These are phyloP conservation scores for Backusella parvicylindrica DNA, from an alignment of 192 early-diverging fungal genomes.

Conservation along the genomic window DNA sequence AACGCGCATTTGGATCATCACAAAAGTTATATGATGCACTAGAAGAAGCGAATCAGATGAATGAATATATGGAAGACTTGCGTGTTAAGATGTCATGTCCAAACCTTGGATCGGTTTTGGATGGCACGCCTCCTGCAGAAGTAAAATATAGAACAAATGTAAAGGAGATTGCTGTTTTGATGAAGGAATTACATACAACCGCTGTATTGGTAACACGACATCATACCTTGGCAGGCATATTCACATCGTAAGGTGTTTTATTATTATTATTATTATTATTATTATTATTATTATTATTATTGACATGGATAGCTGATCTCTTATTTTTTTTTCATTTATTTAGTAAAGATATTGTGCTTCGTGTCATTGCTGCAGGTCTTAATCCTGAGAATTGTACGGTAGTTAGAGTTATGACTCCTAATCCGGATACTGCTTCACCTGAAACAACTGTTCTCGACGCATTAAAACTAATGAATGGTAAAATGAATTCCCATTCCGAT, in stretches of 20 bases:
- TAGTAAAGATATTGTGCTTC: constrained; percentile 75
- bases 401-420: constrained; percentile 95
- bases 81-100: constrained; percentile 90
- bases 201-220: constrained; percentile 75
- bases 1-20: constrained; percentile 77
- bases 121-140: constrained; percentile 56
- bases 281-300: no score
- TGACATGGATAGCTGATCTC: background rate
- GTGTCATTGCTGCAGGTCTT: constrained; percentile 84
- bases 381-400: constrained; percentile 89
- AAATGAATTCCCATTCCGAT: background rate
- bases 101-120: constrained; percentile 81
- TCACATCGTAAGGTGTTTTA: constrained; percentile 48
- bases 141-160: constrained; percentile 65
- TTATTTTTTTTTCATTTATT: background rate
- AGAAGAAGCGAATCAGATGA: constrained; percentile 73
- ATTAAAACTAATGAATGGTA: constrained; percentile 80
- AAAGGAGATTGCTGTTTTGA: constrained; percentile 68
- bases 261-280: no score
- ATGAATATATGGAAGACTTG: constrained; percentile 70
- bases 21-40: constrained; percentile 78
- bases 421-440: constrained; percentile 75
- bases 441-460: constrained; percentile 77
- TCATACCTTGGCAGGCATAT: constrained; percentile 80
- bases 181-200: constrained; percentile 71